Conservation (phyloP, 768 basidiomycete species). For the Tylopilus plumbeoviolaceoides region DNA sequence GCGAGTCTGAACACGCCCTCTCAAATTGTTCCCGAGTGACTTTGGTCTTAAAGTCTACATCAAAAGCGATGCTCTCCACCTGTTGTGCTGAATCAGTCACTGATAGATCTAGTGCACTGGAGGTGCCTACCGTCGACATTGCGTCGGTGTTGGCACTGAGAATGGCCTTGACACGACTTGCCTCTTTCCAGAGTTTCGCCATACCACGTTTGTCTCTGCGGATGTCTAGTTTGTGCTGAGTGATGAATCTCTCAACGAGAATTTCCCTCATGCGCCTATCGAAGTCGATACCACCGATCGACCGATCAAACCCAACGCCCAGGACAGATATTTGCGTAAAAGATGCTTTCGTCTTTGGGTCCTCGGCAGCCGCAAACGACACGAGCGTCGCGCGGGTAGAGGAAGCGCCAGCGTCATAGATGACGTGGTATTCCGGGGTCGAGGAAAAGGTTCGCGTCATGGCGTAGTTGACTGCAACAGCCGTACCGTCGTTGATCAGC, state of each 20-base stretch:
- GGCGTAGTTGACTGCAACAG: conserved; percentile 96
- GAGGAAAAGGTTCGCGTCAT: conserved; percentile 87
- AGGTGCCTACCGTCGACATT: conserved; percentile 55
- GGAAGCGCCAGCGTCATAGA: conserved; percentile 93
- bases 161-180: conserved; percentile 84
- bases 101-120: neutral
- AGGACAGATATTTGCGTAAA: conserved; percentile 72
- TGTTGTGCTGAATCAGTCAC: conserved; percentile 23
- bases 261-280: conserved; percentile 81
- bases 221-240: conserved; percentile 64
- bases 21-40: conserved; percentile 81
- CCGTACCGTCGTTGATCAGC: conserved; percentile 88
- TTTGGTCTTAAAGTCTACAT: conserved; percentile 84
- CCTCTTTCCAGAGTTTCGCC: conserved; percentile 94
- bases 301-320: conserved; percentile 80
- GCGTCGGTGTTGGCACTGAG: conserved; percentile 90
- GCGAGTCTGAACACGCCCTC: conserved; percentile 61
- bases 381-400: conserved; percentile 76
- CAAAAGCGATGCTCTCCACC: conserved; percentile 87
- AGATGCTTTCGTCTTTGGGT: conserved; percentile 44
- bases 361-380: conserved; percentile 50
- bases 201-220: conserved; percentile 76
- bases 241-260: conserved; percentile 69
- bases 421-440: conserved; percentile 75
- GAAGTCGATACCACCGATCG: conserved; percentile 76